Evolutionary conservation across 176 grass and related monocot species (phyloP), one percentile per base, ranked within the genome.

Genomic region (Leersia perrieri): DNA sequence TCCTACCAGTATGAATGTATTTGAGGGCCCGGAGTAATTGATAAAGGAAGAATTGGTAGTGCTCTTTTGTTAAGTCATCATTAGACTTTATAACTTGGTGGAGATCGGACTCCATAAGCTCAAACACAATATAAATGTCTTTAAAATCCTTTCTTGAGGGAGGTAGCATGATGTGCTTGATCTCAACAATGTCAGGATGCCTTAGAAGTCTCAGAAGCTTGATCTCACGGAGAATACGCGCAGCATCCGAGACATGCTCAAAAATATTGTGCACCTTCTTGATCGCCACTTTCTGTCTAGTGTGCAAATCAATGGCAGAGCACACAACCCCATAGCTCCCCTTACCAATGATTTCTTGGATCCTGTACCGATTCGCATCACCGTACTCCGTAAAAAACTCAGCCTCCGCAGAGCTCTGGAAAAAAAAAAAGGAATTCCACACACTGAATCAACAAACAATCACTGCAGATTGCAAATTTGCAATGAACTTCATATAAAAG

Each of bases 51-150:
- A 99, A 99, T 73, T 99, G 96, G 75, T 99, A 99, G 76, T 99
- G 96, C 58, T 95, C 96, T 57, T 95, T 95, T 0, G 96, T 99
- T 30, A 99, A 70, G 83, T 99, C 96, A 77, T 99, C 88, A 25
- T 99, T 99, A 42, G 90, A 90, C 72, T 99, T 99, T 72, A 99
- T 99, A 73, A 99, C 96, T 89, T 95, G 96, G 64, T 99, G 96
- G 80, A 99, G 87, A 86, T 99, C 96, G 0, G 92, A 95, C 70
- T 99, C 96, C 96, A 99, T 99, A 6, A 99, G 92, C 75, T 99
- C 96, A 15, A 99, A 99, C 42, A 99, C 96, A 57, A 95, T 92
- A 80, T 91, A 99, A 74, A 99, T 99, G 72, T 99, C 96, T 57
- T 95, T 95, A 57, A 99, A 99, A 30, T 95, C 90, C 67, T 78